Conservation (phyloP, 345 rosid genomes). For the Dovyalis caffra region DNA sequence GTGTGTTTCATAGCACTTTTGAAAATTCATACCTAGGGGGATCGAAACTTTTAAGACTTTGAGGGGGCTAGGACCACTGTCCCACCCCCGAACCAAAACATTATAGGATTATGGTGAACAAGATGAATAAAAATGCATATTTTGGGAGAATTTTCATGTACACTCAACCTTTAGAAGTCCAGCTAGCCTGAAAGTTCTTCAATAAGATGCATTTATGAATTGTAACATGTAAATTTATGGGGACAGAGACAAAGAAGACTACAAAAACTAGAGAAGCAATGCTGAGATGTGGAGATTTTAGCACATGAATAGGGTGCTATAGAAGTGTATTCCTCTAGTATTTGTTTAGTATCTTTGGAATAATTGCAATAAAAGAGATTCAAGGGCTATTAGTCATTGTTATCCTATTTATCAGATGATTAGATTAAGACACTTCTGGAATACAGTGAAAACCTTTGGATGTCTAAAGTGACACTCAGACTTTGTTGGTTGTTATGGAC, state of each 20-base stretch:
- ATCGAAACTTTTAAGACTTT: no score
- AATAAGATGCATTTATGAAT: background rate
- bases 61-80: no score
- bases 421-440: background rate
- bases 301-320: background rate
- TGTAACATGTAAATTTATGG: background rate
- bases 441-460: background rate
- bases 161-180: background rate
- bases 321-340: background rate
- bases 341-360: background rate
- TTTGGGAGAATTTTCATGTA: background rate
- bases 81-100: background rate
- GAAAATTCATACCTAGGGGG: no score
- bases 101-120: background rate
- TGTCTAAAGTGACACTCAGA: background rate
- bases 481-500: background rate
- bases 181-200: background rate
- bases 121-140: background rate
- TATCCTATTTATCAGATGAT: background rate
- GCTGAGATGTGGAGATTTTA: background rate
- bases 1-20: no score
- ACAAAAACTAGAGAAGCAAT: background rate
- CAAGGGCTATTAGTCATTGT: background rate
- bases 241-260: background rate
- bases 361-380: background rate